These are phyloP conservation scores for Xylaria sp. DNA, from an alignment of 495 filamentous ascomycete genomes.

Conservation along the genomic window DNA sequence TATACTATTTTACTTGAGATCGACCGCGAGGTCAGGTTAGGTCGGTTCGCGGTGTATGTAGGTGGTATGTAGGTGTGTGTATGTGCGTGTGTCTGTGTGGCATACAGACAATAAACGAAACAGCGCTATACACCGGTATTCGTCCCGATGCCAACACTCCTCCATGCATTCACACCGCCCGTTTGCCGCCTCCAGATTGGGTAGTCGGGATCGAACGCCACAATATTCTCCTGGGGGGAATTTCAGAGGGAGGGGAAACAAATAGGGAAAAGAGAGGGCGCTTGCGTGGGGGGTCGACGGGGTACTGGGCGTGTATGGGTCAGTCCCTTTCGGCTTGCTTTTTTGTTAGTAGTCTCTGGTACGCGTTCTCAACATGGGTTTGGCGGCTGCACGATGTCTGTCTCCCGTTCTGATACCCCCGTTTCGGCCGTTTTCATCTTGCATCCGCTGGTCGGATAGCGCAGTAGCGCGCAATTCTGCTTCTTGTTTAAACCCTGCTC, in stretches of 20 bases:
- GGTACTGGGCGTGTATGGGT: not conserved
- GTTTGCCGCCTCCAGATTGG: constrained; percentile 9
- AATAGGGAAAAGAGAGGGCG: not conserved
- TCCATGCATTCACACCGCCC: constrained; percentile 25
- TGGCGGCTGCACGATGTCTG: constrained; percentile 2
- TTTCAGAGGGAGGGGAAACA: not conserved
- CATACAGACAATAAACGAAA: constrained; percentile 20
- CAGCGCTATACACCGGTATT: constrained; percentile 8
- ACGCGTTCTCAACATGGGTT: constrained; percentile 5
- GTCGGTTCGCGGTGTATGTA: constrained; percentile 15
- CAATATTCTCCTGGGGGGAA: not conserved
- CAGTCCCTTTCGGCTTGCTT: constrained; percentile 2
- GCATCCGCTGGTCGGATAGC: constrained; percentile 21
- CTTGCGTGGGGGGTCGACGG: constrained; percentile 11
- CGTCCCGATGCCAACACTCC: constrained; percentile 9
- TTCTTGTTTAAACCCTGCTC: constrained; percentile 16
- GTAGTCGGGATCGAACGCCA: constrained; percentile 14
- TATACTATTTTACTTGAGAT: constrained; percentile 14
- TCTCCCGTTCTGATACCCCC: constrained; percentile 12
- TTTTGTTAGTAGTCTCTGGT: not conserved
- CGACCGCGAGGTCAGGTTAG: constrained; percentile 5
- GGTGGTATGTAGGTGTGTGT: constrained; percentile 17
- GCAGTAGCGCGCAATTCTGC: constrained; percentile 14
- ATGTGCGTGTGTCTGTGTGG: constrained; percentile 12
- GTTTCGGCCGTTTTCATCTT: constrained; percentile 25